These are phyloP conservation scores for Allomyces javanicus DNA, from an alignment of 192 early-diverging fungal species.

Conservation along the genomic window DNA sequence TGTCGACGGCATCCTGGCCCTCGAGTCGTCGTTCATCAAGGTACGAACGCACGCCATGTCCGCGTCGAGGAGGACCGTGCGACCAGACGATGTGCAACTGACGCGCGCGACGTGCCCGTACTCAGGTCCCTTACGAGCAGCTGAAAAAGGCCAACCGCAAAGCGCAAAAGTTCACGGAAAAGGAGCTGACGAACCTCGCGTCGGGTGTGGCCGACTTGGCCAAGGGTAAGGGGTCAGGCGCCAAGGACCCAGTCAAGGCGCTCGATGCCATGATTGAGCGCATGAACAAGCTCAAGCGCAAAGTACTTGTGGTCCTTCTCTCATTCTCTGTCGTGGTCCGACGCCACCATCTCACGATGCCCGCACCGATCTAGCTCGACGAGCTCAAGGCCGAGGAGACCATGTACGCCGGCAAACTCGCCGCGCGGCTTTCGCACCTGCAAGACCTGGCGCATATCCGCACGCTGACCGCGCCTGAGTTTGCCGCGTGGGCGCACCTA, in stretches of 20 bases:
- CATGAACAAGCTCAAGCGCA: slow-evolving; percentile 50
- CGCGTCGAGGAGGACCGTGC: not conserved
- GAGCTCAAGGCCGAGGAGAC: slow-evolving; percentile 60
- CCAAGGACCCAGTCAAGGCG: slow-evolving; percentile 28
- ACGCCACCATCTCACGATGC: not conserved
- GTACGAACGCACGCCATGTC: slow-evolving; percentile 17
- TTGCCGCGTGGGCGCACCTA: slow-evolving; percentile 63
- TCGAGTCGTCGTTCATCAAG: slow-evolving; percentile 91
- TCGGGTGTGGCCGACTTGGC: slow-evolving; percentile 23
- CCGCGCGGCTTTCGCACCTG: slow-evolving; percentile 55
- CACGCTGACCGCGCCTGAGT: slow-evolving; percentile 45
- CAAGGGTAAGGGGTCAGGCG: slow-evolving; percentile 12
- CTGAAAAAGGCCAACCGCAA: slow-evolving; percentile 48
- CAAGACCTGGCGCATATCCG: slow-evolving; percentile 44
- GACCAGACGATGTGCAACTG: not conserved
- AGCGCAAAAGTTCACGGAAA: slow-evolving; percentile 65
- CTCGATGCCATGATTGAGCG: slow-evolving; percentile 45
- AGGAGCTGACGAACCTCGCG: slow-evolving; percentile 38
- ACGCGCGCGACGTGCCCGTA: not conserved
- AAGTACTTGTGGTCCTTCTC: slow-evolving; percentile 20
- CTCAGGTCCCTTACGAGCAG: slow-evolving; percentile 70
- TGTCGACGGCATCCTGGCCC: slow-evolving; percentile 56
- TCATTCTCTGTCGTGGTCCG: not conserved
- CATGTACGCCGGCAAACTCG: slow-evolving; percentile 43
- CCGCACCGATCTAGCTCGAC: slow-evolving; percentile 22